Conservation (phyloP, 108 stramenopile genomes). For the Asterionellopsis glacialis region DNA sequence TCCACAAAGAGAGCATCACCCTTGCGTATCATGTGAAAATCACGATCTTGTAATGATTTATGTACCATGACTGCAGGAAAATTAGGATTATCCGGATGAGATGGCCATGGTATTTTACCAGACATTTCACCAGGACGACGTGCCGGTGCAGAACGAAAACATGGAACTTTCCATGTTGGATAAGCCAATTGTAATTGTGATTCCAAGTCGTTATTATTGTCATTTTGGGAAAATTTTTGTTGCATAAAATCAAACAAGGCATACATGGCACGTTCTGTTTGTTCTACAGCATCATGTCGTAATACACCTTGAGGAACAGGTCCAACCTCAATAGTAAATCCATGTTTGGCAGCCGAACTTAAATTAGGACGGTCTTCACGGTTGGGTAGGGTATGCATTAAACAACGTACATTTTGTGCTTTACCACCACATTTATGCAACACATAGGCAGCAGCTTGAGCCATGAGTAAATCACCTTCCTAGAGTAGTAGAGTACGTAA, state of each 20-base stretch:
- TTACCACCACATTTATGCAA: slow-evolving; percentile 32
- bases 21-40: slow-evolving; percentile 41
- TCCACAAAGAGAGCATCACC: slow-evolving; percentile 76
- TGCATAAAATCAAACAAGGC: slow-evolving; percentile 65
- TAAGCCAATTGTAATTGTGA: slow-evolving; percentile 31
- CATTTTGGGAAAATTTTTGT: slow-evolving; percentile 30
- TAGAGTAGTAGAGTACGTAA: no score
- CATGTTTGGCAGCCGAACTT: slow-evolving; percentile 56
- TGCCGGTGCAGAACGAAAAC: slow-evolving; percentile 74
- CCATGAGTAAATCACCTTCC: slow-evolving; percentile 55
- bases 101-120: slow-evolving; percentile 72
- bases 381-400: slow-evolving; percentile 60
- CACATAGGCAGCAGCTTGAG: slow-evolving; percentile 74
- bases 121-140: slow-evolving; percentile 62
- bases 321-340: slow-evolving; percentile 82
- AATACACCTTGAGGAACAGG: slow-evolving; percentile 76
- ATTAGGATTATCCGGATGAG: slow-evolving; percentile 53
- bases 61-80: slow-evolving; percentile 56
- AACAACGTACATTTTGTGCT: slow-evolving; percentile 28
- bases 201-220: slow-evolving; percentile 17
- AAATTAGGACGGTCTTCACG: slow-evolving; percentile 61
- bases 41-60: slow-evolving; percentile 68
- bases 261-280: slow-evolving; percentile 56
- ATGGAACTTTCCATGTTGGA: slow-evolving; percentile 43
- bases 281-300: slow-evolving; percentile 76